Conservation (phyloP, 1,284 basidiomycete genomes). For the Ganoderma meredithae region DNA sequence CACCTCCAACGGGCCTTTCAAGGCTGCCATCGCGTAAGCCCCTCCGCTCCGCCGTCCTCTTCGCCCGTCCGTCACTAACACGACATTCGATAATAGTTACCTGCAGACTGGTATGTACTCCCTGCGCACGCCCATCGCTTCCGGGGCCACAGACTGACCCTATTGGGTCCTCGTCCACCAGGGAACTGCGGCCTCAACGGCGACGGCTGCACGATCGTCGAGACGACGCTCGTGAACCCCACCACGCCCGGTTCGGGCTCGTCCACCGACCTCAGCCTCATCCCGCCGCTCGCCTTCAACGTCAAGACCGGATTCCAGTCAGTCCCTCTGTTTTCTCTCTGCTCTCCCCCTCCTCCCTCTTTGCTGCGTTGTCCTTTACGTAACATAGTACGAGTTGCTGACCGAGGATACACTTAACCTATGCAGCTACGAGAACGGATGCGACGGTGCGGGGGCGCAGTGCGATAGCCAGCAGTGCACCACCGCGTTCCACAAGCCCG, state of each 20-base stretch:
- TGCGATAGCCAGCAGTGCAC: constrained; percentile 37
- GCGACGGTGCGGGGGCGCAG: constrained; percentile 42
- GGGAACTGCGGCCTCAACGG: constrained; percentile 49
- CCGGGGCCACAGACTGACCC: too few species aligned
- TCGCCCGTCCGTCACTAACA: too few species aligned
- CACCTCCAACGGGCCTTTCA: constrained; percentile 39
- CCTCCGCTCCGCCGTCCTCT: not conserved
- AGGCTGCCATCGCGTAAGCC: constrained; percentile 45
- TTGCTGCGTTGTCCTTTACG: not conserved
- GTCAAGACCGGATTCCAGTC: constrained; percentile 42
- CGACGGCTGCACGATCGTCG: constrained; percentile 50
- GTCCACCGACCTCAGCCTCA: constrained; percentile 52
- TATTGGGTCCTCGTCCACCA: not conserved
- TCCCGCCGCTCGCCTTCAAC: constrained; percentile 46
- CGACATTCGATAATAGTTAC: constrained; percentile 31
- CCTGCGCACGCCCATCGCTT: not conserved
- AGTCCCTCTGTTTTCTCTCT: not conserved
- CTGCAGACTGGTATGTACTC: constrained; percentile 39
- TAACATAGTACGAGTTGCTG: not conserved
- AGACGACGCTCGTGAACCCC: constrained; percentile 53
- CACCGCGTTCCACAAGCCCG: constrained; percentile 48
- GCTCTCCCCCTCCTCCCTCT: too few species aligned
- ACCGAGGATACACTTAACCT: not conserved
- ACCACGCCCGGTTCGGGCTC: constrained; percentile 48
- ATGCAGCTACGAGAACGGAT: constrained; percentile 39